These are phyloP conservation scores for Colletotrichum ledebouriae DNA, from an alignment of 2,329 filamentous ascomycete genomes.

Conservation along the genomic window DNA sequence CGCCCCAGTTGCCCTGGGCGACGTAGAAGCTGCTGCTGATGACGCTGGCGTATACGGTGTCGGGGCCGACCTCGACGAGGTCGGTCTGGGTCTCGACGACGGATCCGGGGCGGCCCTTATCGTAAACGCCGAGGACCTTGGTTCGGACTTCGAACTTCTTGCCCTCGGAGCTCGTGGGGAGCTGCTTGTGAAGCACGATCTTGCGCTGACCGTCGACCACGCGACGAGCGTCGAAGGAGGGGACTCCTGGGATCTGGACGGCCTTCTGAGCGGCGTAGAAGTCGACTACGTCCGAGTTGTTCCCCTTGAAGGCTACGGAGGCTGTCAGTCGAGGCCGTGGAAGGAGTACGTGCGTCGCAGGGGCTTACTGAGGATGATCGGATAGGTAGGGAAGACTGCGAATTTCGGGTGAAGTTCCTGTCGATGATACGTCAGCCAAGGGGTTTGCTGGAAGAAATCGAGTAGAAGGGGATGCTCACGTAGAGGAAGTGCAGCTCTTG, in stretches of 20 bases:
- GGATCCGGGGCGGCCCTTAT: constrained; percentile 87
- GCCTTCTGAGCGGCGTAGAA: constrained; percentile 81
- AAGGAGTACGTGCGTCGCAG: background rate
- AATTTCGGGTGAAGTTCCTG: constrained; percentile 92
- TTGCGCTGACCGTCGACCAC: constrained; percentile 88
- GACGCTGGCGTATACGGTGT: constrained; percentile 79
- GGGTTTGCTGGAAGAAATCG: background rate
- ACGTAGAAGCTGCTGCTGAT: constrained; percentile 83
- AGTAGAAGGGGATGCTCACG: constrained; percentile 62
- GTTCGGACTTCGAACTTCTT: constrained; percentile 80
- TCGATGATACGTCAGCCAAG: background rate
- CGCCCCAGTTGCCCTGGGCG: constrained; percentile 85
- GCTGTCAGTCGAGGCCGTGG: constrained; percentile 28
- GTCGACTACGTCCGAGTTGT: constrained; percentile 81
- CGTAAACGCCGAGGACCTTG: constrained; percentile 87
- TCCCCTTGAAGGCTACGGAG: constrained; percentile 78
- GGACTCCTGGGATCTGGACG: constrained; percentile 79
- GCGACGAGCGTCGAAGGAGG: constrained; percentile 79
- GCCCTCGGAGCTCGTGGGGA: constrained; percentile 79
- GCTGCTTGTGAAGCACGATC: constrained; percentile 80
- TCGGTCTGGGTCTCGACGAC: constrained; percentile 85
- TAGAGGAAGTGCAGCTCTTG: constrained; percentile 95
- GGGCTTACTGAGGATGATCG: constrained; percentile 79
- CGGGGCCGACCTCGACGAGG: constrained; percentile 77
- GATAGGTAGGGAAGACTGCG: constrained; percentile 89